Evolutionary conservation across 1,284 basidiomycete genomes (phyloP).

Genomic region (Trichosporon faecale): DNA sequence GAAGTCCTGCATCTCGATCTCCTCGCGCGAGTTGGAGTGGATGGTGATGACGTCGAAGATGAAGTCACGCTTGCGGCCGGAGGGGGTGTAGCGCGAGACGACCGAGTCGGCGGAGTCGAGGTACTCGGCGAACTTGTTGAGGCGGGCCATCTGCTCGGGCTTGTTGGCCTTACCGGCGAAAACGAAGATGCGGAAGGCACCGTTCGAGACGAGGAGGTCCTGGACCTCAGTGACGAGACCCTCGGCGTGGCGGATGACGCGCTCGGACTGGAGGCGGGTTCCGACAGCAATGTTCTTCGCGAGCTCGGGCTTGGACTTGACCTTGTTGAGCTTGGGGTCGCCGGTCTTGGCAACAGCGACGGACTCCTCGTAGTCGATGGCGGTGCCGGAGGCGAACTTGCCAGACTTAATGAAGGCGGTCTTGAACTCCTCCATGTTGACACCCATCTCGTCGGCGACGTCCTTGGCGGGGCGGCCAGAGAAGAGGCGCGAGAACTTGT

Average conservation of each 20-base stretch:
- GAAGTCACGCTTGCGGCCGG: slow-evolving; percentile 15
- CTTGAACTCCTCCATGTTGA: slow-evolving; percentile 28
- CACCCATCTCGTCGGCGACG: slow-evolving; percentile 25
- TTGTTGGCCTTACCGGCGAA: slow-evolving; percentile 34
- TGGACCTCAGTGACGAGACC: slow-evolving; percentile 27
- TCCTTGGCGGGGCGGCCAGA: slow-evolving; percentile 27
- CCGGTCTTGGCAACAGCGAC: slow-evolving; percentile 18
- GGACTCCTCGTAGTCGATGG: slow-evolving; percentile 22
- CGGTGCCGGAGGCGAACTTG: slow-evolving; percentile 26
- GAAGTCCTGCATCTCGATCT: slow-evolving; percentile 28
- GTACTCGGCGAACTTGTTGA: slow-evolving; percentile 23
- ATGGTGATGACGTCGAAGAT: slow-evolving; percentile 32
- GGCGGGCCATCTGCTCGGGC: slow-evolving; percentile 21
- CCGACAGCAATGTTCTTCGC: slow-evolving; percentile 22
- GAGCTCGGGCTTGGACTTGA: slow-evolving; percentile 16
- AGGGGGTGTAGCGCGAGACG: slow-evolving; percentile 20
- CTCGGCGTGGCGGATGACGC: slow-evolving; percentile 23
- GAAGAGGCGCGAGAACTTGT: slow-evolving; percentile 40
- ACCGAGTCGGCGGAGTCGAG: slow-evolving; percentile 22
- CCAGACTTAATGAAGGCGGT: slow-evolving; percentile 22
- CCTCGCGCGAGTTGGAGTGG: slow-evolving; percentile 26
- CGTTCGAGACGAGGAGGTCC: slow-evolving; percentile 34
- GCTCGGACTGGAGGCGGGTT: slow-evolving; percentile 23
- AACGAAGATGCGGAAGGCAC: slow-evolving; percentile 34
- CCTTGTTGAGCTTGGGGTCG: slow-evolving; percentile 11